phyloP scores from a whole-genome alignment of 139 green algal species.

The Picochlorum sp. region DNA sequence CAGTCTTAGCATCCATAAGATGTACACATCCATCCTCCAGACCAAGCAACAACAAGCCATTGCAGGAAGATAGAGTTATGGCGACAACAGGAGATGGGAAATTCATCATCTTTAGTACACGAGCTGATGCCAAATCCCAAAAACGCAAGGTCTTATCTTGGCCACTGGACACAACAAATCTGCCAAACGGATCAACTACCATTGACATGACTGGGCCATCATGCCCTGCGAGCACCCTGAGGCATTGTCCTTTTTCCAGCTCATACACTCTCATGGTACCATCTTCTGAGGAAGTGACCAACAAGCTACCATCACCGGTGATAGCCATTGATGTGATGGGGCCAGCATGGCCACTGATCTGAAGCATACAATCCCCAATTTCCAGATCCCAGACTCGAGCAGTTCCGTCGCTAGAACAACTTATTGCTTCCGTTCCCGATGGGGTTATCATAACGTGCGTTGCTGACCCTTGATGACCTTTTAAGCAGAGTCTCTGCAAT shows the following conservation, averaged over 20 bases:
- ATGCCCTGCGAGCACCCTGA: conserved; percentile 25
- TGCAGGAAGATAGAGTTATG: conserved; percentile 34
- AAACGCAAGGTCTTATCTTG: conserved; percentile 44
- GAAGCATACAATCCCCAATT: conserved; percentile 70
- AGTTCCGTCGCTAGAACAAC: conserved; percentile 44
- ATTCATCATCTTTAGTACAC: conserved; percentile 4
- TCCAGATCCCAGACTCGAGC: conserved; percentile 71
- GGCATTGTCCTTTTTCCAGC: conserved; percentile 34
- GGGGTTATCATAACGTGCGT: conserved; percentile 51
- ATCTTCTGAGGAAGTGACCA: conserved; percentile 33
- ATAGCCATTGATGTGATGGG: conserved; percentile 25
- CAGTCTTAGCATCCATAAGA: conserved; percentile 44
- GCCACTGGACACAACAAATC: conserved; percentile 47
- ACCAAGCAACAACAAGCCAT: conserved; percentile 23
- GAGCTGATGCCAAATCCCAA: conserved; percentile 41
- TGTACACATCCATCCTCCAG: conserved; percentile 35
- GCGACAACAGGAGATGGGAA: conserved; percentile 8
- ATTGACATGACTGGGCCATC: conserved; percentile 31
- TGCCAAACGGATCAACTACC: conserved; percentile 35
- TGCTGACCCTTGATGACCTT: conserved; percentile 47
- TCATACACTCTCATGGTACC: conserved; percentile 35
- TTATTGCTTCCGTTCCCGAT: conserved; percentile 61
- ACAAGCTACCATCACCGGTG: conserved; percentile 23
- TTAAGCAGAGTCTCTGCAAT: conserved; percentile 62
- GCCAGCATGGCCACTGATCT: conserved; percentile 29